Evolutionary conservation across 129 eudicot genomes (phyloP), one percentile per base, ranked within the genome.

Genomic region (Daucus carota): DNA sequence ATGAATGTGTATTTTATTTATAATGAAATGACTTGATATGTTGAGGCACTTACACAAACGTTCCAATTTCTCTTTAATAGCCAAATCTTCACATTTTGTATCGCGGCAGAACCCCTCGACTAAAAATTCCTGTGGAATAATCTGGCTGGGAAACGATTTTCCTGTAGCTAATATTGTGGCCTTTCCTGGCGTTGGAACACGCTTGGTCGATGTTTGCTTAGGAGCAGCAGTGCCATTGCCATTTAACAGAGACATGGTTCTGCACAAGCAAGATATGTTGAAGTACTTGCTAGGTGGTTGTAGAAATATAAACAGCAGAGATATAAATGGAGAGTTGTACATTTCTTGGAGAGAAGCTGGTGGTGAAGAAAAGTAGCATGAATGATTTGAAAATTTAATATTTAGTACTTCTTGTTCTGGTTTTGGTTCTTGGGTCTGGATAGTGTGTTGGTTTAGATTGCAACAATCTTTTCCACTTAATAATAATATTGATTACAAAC

Each of bases 71-170:
- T 93, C 90, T 82, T 90, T 93, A 77, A 93, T 90, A 40, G 88
- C 92, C 52, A 67, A 72, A 78, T 93, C 98, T 4, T 76, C 81
- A 44, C 98, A 93, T 8, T 93, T 93, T 29, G 98, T 93, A 79
- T 93, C 97, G 7, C 98, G 97, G n/a, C 86, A 81, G 75, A 72
- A 93, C 46, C 98, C 97, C 73, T 93, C 97, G 16, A 93, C 98
- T 85, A 93, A 83, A 83, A 86, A 80, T 43, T 90, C 97, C 41
- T 93, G 98, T 24, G 90, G 98, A n/a, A 93, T 83, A 69, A 93
- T 83, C 75, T 93, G 98, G 73, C 93, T 81, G 12, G 98, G 98
- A 75, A 90, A 88, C 44, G 97, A 96, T 85, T 93, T 90, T 9
- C 98, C 96, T 4, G 88, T 66, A 8, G 97, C 96, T 2, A 93